Evolutionary conservation across 2,329 filamentous ascomycete genomes (phyloP).

Genomic region (Neonectria faginata): DNA sequence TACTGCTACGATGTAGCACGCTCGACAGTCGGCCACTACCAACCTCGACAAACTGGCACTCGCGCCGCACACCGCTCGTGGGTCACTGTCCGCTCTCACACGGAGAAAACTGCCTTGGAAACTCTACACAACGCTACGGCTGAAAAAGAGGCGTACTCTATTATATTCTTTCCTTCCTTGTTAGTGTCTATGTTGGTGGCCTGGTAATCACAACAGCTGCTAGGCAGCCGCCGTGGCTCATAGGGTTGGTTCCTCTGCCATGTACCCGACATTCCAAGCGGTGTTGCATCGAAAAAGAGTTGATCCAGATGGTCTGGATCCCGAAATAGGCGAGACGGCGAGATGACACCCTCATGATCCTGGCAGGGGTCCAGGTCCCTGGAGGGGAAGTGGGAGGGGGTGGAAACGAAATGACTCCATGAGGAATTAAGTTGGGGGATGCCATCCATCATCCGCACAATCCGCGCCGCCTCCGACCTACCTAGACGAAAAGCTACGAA

Average conservation of each 20-base stretch:
- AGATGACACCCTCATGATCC: slow-evolving; percentile 14
- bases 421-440: slow-evolving; percentile 18
- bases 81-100: neutral
- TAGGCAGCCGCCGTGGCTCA: slow-evolving; percentile 33
- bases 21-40: slow-evolving; percentile 9
- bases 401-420: slow-evolving; percentile 25
- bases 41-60: slow-evolving; percentile 21
- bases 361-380: slow-evolving; percentile 12
- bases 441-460: slow-evolving; percentile 1
- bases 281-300: slow-evolving; percentile 6
- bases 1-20: neutral
- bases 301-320: slow-evolving; percentile 9
- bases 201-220: neutral
- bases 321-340: slow-evolving; percentile 38
- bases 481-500: neutral
- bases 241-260: slow-evolving; percentile 38
- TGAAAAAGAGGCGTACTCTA: slow-evolving; percentile 8
- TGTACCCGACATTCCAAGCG: slow-evolving; percentile 8
- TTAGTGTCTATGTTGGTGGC: neutral
- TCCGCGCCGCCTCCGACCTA: slow-evolving; percentile 1
- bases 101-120: neutral
- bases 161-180: neutral
- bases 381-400: slow-evolving; percentile 21
- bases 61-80: neutral
- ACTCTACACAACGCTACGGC: neutral